Evolutionary conservation across 331 rosid species (phyloP).

Genomic region (Saraca asoca): DNA sequence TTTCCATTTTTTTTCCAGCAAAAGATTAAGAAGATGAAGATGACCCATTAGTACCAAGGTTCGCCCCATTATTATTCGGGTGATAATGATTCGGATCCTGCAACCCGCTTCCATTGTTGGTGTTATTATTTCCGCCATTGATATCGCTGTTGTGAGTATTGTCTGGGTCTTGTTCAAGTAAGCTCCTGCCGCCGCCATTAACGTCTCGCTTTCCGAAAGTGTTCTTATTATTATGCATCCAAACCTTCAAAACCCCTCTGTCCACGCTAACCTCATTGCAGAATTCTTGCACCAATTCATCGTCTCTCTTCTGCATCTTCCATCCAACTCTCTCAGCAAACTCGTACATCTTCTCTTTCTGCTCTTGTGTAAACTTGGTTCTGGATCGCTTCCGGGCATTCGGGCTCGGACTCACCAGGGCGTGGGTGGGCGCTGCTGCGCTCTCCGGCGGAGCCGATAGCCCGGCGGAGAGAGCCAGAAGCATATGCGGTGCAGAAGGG

Average conservation of each 20-base stretch:
- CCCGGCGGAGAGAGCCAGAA: conserved; percentile 76
- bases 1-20: conserved; percentile 26
- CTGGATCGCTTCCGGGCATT: conserved; percentile 63
- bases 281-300: conserved; percentile 59
- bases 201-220: conserved; percentile 51
- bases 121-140: neutral
- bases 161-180: conserved; percentile 36
- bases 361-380: conserved; percentile 74
- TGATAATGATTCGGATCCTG: conserved; percentile 40
- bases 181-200: neutral
- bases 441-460: conserved; percentile 52
- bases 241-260: conserved; percentile 77
- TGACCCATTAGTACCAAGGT: conserved; percentile 74
- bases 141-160: conserved; percentile 14
- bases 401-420: conserved; percentile 27
- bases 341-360: conserved; percentile 79
- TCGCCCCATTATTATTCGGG: conserved; percentile 47
- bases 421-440: conserved; percentile 28
- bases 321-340: conserved; percentile 84
- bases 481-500: conserved; percentile 97
- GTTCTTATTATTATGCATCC: conserved; percentile 99
- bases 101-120: conserved; percentile 1
- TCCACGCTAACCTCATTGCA: conserved; percentile 74
- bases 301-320: conserved; percentile 95
- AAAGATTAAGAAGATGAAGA: conserved; percentile 84